Base-by-base conservation (phyloP, 1,284 basidiomycete species). In the Tilletiopsis washingtonensis region DNA sequence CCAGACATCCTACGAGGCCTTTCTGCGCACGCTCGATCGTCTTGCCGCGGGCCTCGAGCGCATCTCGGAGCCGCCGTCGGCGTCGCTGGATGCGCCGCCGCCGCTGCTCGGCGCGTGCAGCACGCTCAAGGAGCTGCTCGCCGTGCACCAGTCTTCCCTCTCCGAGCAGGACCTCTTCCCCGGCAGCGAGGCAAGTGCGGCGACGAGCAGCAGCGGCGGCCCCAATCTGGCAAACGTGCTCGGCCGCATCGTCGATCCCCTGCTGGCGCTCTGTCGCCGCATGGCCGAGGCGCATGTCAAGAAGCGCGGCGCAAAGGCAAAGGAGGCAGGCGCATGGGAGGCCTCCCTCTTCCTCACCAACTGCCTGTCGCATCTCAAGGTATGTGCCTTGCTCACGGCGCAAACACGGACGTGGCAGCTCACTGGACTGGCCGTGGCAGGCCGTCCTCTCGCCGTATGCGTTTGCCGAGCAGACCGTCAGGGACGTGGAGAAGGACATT, bases 61-160 rank as follows among this genome's bases (percentile, higher is more conserved):
- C 7, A 64, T 61, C 44, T 47, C 56, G 5, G 54, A 57, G 7
- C 11, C 50, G 17, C 51, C 53, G 1, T 57, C 57, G 12, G 15
- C 45, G 3, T 54, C 60, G 19, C 54, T 68, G 9, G 21, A 37
- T 1, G 42, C 57, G 4, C 63, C 65, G 0, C 37, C 61, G 11
- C 61, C 62, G 11, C 32, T 68, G 7, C 19, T 57, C 3, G 63
- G 57, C 1, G 54, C 55, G 0, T 32, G 45, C 7, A 50, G 39
- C 0, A 62, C 64, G 25, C 43, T 68, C 17, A 66, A 64, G 44
- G 65, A 68, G 55, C 56, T 68, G 15, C 46, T 63, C 17, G 39
- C 45, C 11, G 61, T 62, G 27, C 62, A 56, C 34, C 57, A 54
- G 5, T 37, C 59, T 3, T 55, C 63, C 32, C 43, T 59, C 5